Base-by-base conservation (phyloP, 176 grass and related monocot species). In the Avena sativa region DNA sequence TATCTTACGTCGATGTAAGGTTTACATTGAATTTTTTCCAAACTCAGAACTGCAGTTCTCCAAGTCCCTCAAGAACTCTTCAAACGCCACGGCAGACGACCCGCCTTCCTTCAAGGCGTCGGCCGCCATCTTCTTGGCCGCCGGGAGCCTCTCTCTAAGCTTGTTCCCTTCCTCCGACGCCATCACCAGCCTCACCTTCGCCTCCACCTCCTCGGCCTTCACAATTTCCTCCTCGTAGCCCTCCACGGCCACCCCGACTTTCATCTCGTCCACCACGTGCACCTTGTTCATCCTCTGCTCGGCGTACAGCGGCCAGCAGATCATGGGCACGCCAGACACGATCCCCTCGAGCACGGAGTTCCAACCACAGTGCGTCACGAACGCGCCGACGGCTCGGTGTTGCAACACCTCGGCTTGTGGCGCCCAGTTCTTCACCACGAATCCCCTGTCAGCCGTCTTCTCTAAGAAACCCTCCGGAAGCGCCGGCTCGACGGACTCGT, bases 301-400 rank as follows among this genome's bases (percentile, higher is more conserved):
- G 4, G 90, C 56, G 74, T 81, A 71, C 47, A 89, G 32, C 8
- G 86, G 90, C 86, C 86, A 91, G 23, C 90, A 91, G 66, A 91
- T 74, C 76, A 91, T 88, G 4, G 90, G 86, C 56, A 85, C 66
- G 0, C 81, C 90, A 0, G 77, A 76, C 49, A 81, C 63, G 50
- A 90, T 16, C 9, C 32, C 87, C 61, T 92, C 87, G 4, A 92
- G 30, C 2, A 59, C 61, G 15, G 87, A 84, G 81, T 92, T 91
- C 87, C 90, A 92, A 25, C 87, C 90, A 6, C 73, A 86, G 72
- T 92, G 90, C 32, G 86, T 89, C 71, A 92, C 85, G 83, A 90
- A 93, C 34, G 58, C 76, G 0, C 88, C 88, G 0, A 76, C 74
- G 49, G 74, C 74, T 17, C 14, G 0, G 74, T 76, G 74, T 5